Evolutionary conservation across 148 eudicot genomes (phyloP).

Genomic region (Cornus suecica): DNA sequence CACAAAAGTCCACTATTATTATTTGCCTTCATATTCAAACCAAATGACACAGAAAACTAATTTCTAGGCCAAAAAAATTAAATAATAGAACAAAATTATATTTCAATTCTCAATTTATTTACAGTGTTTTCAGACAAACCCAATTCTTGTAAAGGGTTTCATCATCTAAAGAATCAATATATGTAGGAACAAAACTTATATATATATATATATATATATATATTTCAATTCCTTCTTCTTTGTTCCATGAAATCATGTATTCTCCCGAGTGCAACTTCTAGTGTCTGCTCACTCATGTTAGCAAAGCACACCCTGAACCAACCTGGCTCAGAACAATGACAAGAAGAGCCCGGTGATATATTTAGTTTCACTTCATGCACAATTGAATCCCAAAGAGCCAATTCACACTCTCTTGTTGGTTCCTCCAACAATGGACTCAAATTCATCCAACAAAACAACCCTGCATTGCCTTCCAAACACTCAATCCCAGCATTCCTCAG

Average conservation of each 20-base stretch:
- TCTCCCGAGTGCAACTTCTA: constrained; percentile 62
- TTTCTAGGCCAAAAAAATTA: not conserved
- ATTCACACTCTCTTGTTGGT: constrained; percentile 49
- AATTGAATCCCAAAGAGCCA: constrained; percentile 52
- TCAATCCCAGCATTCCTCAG: constrained; percentile 50
- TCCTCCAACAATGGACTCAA: constrained; percentile 49
- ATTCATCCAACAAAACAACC: constrained; percentile 86
- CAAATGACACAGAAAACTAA: not conserved
- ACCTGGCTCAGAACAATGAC: constrained; percentile 78
- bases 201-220: not conserved
- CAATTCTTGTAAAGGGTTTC: constrained; percentile 20
- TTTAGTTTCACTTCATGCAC: constrained; percentile 63
- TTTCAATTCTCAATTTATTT: not conserved
- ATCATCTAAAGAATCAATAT: constrained; percentile 35
- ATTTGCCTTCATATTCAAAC: no score
- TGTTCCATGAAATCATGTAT: constrained; percentile 51
- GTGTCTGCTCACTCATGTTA: constrained; percentile 76
- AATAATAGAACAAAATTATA: not conserved
- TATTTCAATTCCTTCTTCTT: constrained; percentile 18
- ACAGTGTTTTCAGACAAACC: constrained; percentile 4
- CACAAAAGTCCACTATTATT: no score
- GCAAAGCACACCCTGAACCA: constrained; percentile 96
- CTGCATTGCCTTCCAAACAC: constrained; percentile 79
- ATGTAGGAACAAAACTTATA: not conserved
- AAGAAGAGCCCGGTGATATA: constrained; percentile 76